phyloP scores from a whole-genome alignment of 805 yeast genomes.

The Scheffersomyces ergatensis region DNA sequence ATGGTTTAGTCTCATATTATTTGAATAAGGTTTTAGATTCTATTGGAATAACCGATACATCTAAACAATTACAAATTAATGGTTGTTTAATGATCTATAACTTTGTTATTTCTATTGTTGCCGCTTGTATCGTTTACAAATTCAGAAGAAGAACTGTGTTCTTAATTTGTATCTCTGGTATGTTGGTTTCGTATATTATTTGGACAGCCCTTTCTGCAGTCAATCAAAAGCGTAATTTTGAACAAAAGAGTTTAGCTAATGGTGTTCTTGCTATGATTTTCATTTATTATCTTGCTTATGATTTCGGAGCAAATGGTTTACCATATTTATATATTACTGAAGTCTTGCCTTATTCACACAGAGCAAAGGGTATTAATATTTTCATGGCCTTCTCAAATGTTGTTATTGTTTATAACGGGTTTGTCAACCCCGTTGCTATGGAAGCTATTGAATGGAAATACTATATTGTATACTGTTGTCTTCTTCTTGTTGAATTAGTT shows the following conservation, averaged over 20 bases:
- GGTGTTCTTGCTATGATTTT: conserved; percentile 24
- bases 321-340: conserved; percentile 47
- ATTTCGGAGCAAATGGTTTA: conserved; percentile 42
- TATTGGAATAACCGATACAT: conserved; percentile 49
- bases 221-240: conserved; percentile 14
- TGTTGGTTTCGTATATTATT: conserved; percentile 21
- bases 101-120: conserved; percentile 25
- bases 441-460: conserved; percentile 42
- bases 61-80: conserved; percentile 46
- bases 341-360: conserved; percentile 31
- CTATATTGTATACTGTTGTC: conserved; percentile 39
- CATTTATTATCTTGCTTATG: conserved; percentile 18
- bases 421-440: conserved; percentile 37
- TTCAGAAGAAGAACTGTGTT: conserved; percentile 29
- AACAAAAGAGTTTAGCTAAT: conserved; percentile 10
- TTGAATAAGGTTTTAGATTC: conserved; percentile 47
- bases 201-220: conserved; percentile 25
- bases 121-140: conserved; percentile 16
- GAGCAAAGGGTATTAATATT: conserved; percentile 41
- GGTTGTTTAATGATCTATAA: conserved; percentile 51
- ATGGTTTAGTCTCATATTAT: conserved; percentile 52
- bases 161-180: conserved; percentile 21
- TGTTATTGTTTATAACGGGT: conserved; percentile 22
- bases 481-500: conserved; percentile 24
- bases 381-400: conserved; percentile 18